phyloP scores from a whole-genome alignment of 108 stramenopile species.

The Conticribra weissflogii region DNA sequence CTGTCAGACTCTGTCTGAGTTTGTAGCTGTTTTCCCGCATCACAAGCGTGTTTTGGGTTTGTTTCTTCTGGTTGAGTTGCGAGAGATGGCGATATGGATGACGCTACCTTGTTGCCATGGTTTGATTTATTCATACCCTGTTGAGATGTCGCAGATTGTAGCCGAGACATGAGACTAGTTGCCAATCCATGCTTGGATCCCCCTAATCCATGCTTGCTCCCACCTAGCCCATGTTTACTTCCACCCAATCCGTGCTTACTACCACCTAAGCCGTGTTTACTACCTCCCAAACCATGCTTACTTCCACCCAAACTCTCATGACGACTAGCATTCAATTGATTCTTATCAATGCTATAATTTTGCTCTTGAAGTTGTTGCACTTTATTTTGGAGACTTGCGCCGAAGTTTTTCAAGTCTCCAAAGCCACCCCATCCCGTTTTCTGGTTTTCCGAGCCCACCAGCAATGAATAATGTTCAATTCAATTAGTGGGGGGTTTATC shows the following conservation, averaged over 20 bases:
- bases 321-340: conserved; percentile 20
- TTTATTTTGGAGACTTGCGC: conserved; percentile 26
- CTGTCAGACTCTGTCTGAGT: background rate
- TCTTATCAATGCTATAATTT: too few species aligned
- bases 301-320: conserved; percentile 7
- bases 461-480: background rate
- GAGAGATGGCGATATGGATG: background rate
- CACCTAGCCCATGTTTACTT: conserved; percentile 27
- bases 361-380: conserved; percentile 18
- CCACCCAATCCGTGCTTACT: conserved; percentile 32
- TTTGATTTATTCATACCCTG: conserved; percentile 11
- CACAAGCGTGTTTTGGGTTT: too few species aligned
- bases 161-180: conserved; percentile 32
- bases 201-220: conserved; percentile 10
- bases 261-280: conserved; percentile 25
- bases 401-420: conserved; percentile 23
- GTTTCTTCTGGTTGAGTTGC: conserved; percentile 1
- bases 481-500: background rate
- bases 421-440: background rate
- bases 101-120: conserved; percentile 1
- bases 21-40: background rate
- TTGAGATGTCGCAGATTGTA: conserved; percentile 6
- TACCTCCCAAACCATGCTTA: conserved; percentile 4
- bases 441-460: background rate
- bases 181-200: conserved; percentile 18